Conservation (phyloP, 192 early-diverging fungal genomes). For the Umbelopsis vinacea region DNA sequence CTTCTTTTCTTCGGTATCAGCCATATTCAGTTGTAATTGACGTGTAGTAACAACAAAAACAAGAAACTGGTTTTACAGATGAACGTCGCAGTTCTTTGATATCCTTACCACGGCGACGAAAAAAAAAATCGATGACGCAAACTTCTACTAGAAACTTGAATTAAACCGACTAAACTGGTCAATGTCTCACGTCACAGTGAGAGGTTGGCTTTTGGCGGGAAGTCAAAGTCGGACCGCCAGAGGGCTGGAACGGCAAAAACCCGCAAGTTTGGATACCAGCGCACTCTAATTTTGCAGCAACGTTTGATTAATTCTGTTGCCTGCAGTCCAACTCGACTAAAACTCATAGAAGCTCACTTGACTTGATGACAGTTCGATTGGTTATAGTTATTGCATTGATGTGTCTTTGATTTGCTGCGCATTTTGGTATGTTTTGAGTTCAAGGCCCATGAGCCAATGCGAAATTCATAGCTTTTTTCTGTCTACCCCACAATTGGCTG, state of each 20-base stretch:
- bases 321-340: not conserved
- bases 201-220: too few species aligned
- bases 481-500: not conserved
- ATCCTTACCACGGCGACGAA: not conserved
- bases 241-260: constrained; percentile 3
- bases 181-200: not conserved
- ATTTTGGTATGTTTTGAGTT: not conserved
- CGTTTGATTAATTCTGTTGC: not conserved
- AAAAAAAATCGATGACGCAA: constrained; percentile 19
- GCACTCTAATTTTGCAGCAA: not conserved
- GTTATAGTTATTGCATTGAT: not conserved
- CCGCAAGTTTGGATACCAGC: not conserved
- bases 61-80: constrained; percentile 3
- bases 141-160: not conserved
- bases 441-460: not conserved
- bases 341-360: not conserved
- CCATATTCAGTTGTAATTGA: constrained; percentile 26
- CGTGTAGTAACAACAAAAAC: constrained; percentile 17
- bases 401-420: constrained; percentile 9
- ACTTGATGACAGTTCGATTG: constrained; percentile 1
- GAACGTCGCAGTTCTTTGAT: not conserved
- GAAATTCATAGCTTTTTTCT: too few species aligned
- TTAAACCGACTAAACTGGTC: too few species aligned
- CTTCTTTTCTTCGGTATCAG: constrained; percentile 47
- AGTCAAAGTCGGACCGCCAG: not conserved